Base-by-base conservation (phyloP, 106 monocot genomes). In the Gastrodia elata region DNA sequence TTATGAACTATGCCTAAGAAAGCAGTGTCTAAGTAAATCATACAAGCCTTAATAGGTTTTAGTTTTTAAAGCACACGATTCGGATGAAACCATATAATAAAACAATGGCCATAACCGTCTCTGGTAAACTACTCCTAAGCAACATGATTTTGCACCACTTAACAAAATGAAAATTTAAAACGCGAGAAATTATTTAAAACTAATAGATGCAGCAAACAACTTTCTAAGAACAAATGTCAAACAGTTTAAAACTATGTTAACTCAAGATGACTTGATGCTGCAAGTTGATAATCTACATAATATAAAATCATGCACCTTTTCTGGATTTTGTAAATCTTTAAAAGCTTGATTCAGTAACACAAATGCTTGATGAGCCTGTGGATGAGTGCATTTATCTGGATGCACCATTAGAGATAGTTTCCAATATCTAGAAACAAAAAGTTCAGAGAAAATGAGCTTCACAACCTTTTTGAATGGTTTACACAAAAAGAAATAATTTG, bases 371-470 rank as follows among this genome's bases (percentile, higher is more conserved):
- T 99, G 93, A 56, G 93, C 93, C 73, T 91, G 87, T 39, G 98
- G 98, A 80, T 93, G 93, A 64, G 91, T 82, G 55, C 98, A 99
- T 81, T 99, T 99, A 83, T 99, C 98, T 28, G 98, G 98, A 86
- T 99, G 98, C 33, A 99, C 93, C 91, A 99, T 82, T 30, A 93
- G 82, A 72, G 98, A 99, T 59, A 99, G 78, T 74, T 99, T 99
- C 98, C 91, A 93, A 61, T 99, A 99, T 80, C 93, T 93, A 73
- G n/a, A n/a, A 2, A 20, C 42, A 74, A 71, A 44, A 74, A 70
- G 69, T 40, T 69, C 69, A 69, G 39, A 69, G 16, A 35, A 61
- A 65, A 67, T 16, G 67, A 67, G 18, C 35, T 38, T 38, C 67
- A 37, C 14, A 36, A 38, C 20, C 67, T 37, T 67, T 67, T 0